A percentile compares a stretch with the other conserved stretches of the same genome.
Evolutionary conservation across 306 rosid genomes (phyloP).

Genomic region (Vicia villosa): DNA sequence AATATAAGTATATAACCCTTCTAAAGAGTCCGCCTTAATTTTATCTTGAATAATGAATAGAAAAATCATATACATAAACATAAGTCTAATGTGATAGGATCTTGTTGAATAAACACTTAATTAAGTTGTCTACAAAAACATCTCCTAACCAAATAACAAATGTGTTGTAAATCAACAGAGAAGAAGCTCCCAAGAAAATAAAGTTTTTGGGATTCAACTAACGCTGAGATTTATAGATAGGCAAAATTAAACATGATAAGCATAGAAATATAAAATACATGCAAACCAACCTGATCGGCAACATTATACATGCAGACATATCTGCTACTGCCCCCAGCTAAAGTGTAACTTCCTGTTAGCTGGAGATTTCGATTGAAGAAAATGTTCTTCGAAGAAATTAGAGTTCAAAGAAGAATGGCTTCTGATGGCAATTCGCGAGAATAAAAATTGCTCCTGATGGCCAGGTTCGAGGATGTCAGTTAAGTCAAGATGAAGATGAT

Average conservation of each 20-base stretch:
- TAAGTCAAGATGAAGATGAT: too few species aligned
- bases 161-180: conserved; percentile 9
- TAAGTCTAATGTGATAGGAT: not conserved
- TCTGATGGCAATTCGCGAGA: too few species aligned
- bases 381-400: too few species aligned
- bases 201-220: conserved; percentile 4
- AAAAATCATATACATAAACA: not conserved
- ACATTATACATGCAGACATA: conserved; percentile 94
- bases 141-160: not conserved
- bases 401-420: too few species aligned
- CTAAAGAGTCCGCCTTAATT: not conserved
- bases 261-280: conserved; percentile 26
- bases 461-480: too few species aligned
- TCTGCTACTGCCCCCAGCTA: conserved; percentile 93
- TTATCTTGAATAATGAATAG: not conserved
- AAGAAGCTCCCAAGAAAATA: conserved; percentile 11
- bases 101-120: not conserved
- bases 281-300: conserved; percentile 80
- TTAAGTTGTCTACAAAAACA: conserved; percentile 3
- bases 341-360: conserved; percentile 93
- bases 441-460: too few species aligned
- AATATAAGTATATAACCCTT: too few species aligned
- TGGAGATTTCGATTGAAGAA: too few species aligned
- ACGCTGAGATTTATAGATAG: conserved; percentile 20
- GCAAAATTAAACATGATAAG: conserved; percentile 21